Base-by-base conservation (phyloP, 129 eudicot species). In the Glebionis coronaria region DNA sequence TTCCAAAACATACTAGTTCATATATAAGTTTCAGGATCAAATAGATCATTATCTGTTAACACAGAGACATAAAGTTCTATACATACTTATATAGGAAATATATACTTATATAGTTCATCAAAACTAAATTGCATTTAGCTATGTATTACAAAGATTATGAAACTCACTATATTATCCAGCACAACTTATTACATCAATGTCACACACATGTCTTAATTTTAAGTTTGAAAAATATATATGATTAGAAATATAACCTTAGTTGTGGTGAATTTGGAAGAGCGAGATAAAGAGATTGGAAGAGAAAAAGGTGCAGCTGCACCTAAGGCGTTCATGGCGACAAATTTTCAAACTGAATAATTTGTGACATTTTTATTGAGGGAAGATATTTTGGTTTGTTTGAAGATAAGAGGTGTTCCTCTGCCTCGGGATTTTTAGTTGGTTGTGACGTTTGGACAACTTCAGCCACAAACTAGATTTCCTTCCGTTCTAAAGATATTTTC, bases 291-390 rank as follows among this genome's bases (percentile, higher is more conserved):
- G 63, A 78, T 44, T 1, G 97, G 97, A 31, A 90, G 85, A 58
- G 87, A 82, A 0, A 87, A 82, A 72, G 88, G 83, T 52, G 89
- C 80, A 65, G 91, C 81, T 12, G 85, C 73, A 57, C 90, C 87
- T 63, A 86, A 63, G 76, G 90, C 84, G 74, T 80, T 69, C 96
- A 86, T 86, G 69, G 80, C 80, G 64, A 66, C 58, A 47, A 47
- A 31, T 50, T 50, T 55, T 45, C 66, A 20, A 60, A 75, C 75
- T 56, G 42, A n/a, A 56, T 73, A 52, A 56, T 20, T 45, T 29
- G 19, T 50, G 13, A 10, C 12, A 18, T 9, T 73, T 65, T 61
- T 70, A 35, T 35, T 7, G 7, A 6, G 42, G 42, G 7, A 35
- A 35, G 42, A 35, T 35, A 35, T 35, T 35, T 35, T 35, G 42